Conservation (phyloP, 495 filamentous ascomycete species). For the Hypoxylon lienhwacheense region DNA sequence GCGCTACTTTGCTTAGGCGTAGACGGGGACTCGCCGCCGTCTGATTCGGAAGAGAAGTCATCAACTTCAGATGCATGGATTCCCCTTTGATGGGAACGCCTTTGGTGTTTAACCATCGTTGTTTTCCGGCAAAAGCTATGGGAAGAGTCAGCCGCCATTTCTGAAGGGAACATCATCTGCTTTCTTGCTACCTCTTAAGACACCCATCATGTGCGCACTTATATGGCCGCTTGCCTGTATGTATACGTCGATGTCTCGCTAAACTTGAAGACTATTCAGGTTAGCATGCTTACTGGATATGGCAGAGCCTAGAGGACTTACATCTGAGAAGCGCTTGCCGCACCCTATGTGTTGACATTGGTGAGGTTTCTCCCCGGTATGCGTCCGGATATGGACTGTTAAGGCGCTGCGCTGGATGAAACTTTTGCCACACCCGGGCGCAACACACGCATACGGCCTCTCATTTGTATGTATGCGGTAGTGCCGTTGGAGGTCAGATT, state of each 20-base stretch:
- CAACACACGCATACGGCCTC: constrained; percentile 73
- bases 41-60: constrained; percentile 60
- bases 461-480: constrained; percentile 91
- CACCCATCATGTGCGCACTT: constrained; percentile 78
- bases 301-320: constrained; percentile 47
- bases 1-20: constrained; percentile 48
- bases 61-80: constrained; percentile 55
- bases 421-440: constrained; percentile 75
- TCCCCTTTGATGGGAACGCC: constrained; percentile 67
- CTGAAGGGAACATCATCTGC: constrained; percentile 1
- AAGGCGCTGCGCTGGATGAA: constrained; percentile 90
- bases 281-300: constrained; percentile 41
- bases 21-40: constrained; percentile 53
- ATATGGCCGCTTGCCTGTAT: constrained; percentile 85
- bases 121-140: constrained; percentile 84
- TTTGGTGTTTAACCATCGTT: constrained; percentile 81
- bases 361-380: constrained; percentile 90
- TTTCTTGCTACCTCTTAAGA: constrained; percentile 67
- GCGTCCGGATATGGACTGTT: constrained; percentile 83
- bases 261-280: constrained; percentile 76
- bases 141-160: constrained; percentile 22
- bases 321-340: constrained; percentile 84
- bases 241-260: constrained; percentile 82
- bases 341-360: constrained; percentile 78
- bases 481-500: constrained; percentile 86